Evolutionary conservation across 2,329 filamentous ascomycete genomes (phyloP).

Genomic region (Fusarium clavum): DNA sequence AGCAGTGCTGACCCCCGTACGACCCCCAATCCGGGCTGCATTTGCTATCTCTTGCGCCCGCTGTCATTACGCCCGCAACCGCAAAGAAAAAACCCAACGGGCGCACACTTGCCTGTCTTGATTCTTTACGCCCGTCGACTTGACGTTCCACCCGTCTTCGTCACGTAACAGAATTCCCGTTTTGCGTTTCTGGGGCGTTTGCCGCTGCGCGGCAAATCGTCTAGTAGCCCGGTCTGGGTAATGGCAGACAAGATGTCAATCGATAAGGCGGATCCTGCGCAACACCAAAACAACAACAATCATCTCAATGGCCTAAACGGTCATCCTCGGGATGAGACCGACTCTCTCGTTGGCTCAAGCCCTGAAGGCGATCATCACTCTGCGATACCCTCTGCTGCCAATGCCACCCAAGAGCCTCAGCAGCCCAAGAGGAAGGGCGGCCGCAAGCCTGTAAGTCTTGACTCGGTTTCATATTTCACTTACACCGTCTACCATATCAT

Average conservation of each 20-base stretch:
- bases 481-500: slow-evolving; percentile 1
- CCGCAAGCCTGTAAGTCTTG: slow-evolving; percentile 87
- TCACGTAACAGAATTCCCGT: slow-evolving; percentile 52
- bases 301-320: slow-evolving; percentile 51
- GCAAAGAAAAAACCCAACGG: slow-evolving; percentile 53
- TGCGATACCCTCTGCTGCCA: slow-evolving; percentile 49
- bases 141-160: slow-evolving; percentile 44
- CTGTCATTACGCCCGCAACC: slow-evolving; percentile 53
- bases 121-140: slow-evolving; percentile 47
- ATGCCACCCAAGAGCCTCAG: slow-evolving; percentile 62
- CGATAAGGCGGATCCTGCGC: slow-evolving; percentile 61
- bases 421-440: slow-evolving; percentile 96
- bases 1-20: slow-evolving; percentile 44
- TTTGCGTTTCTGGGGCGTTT: slow-evolving; percentile 53
- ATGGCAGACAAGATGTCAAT: slow-evolving; percentile 76
- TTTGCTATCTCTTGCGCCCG: slow-evolving; percentile 50
- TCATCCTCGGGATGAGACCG: slow-evolving; percentile 64
- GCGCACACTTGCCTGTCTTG: slow-evolving; percentile 48
- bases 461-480: slow-evolving; percentile 12
- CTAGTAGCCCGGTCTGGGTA: slow-evolving; percentile 54
- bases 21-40: slow-evolving; percentile 47
- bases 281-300: slow-evolving; percentile 50
- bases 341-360: slow-evolving; percentile 71
- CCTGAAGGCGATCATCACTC: slow-evolving; percentile 65
- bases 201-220: slow-evolving; percentile 54